These are phyloP conservation scores for Venturia effusa DNA, from an alignment of 2,329 filamentous ascomycete species.

Conservation along the genomic window DNA sequence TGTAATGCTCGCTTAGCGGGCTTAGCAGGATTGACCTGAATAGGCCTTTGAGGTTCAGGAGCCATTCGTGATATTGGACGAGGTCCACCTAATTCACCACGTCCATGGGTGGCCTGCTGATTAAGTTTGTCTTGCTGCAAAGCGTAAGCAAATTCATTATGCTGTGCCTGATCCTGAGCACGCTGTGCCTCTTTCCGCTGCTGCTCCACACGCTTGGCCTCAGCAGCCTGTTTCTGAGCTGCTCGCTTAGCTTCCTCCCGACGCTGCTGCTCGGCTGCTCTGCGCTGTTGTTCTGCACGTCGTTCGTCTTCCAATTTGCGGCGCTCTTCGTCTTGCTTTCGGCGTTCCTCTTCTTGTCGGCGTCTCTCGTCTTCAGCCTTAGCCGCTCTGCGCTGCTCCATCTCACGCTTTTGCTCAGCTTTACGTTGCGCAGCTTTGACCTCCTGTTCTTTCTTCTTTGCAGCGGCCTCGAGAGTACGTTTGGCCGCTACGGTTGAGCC, in stretches of 20 bases:
- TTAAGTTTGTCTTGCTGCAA: slow-evolving; percentile 18
- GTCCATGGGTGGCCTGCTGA: slow-evolving; percentile 19
- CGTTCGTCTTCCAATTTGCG: slow-evolving; percentile 27
- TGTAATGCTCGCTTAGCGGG: slow-evolving; percentile 64
- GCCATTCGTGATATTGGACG: slow-evolving; percentile 50
- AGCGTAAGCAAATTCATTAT: slow-evolving; percentile 18
- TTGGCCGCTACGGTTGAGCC: slow-evolving; percentile 30
- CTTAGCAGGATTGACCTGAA: slow-evolving; percentile 58
- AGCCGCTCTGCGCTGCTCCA: slow-evolving; percentile 64
- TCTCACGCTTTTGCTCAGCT: slow-evolving; percentile 68
- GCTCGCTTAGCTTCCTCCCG: slow-evolving; percentile 24
- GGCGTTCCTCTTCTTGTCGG: slow-evolving; percentile 38
- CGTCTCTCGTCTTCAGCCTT: slow-evolving; percentile 31
- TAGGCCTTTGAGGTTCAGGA: slow-evolving; percentile 49
- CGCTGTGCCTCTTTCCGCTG: slow-evolving; percentile 51
- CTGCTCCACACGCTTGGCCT: slow-evolving; percentile 40
- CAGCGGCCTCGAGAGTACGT: slow-evolving; percentile 58
- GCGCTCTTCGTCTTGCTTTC: slow-evolving; percentile 17
- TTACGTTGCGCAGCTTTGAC: slow-evolving; percentile 70
- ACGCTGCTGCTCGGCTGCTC: slow-evolving; percentile 27
- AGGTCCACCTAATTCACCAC: slow-evolving; percentile 39
- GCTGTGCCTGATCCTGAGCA: slow-evolving; percentile 38
- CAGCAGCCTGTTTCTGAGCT: slow-evolving; percentile 25
- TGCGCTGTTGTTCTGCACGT: slow-evolving; percentile 24
- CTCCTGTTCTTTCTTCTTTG: slow-evolving; percentile 72